Evolutionary conservation across 805 yeast genomes (phyloP).

Genomic region (Myxozyma sirexii): DNA sequence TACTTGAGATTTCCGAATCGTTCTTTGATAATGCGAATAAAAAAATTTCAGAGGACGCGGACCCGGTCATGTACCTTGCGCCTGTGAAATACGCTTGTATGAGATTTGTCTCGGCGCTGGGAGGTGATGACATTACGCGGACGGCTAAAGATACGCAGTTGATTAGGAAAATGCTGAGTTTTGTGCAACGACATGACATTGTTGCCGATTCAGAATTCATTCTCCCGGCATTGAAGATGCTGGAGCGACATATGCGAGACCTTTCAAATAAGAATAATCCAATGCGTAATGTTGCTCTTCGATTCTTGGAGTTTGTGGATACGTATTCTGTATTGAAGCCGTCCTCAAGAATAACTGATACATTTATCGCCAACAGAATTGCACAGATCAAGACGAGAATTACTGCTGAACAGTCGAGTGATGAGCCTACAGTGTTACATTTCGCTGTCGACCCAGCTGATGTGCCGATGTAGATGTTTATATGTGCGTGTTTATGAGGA

Average conservation of each 20-base stretch:
- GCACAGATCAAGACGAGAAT: neutral
- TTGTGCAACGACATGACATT: neutral
- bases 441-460: neutral
- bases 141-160: neutral
- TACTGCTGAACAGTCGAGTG: neutral
- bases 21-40: slow-evolving; percentile 3
- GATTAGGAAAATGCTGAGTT: neutral
- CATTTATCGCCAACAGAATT: neutral
- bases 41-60: neutral
- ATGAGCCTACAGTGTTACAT: neutral
- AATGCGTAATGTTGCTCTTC: neutral
- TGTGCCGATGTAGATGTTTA: neutral
- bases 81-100: slow-evolving; percentile 1
- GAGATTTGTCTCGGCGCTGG: neutral
- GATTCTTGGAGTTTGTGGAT: neutral
- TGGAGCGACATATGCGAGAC: neutral
- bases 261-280: neutral
- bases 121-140: no score
- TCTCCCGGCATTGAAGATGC: neutral
- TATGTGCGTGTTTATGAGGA: neutral
- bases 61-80: slow-evolving; percentile 2
- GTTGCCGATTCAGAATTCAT: neutral
- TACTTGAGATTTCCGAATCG: slow-evolving; percentile 1
- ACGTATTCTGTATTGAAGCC: neutral
- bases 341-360: neutral